Conservation (phyloP, 805 yeast species). For the Ogataea ganodermae region DNA sequence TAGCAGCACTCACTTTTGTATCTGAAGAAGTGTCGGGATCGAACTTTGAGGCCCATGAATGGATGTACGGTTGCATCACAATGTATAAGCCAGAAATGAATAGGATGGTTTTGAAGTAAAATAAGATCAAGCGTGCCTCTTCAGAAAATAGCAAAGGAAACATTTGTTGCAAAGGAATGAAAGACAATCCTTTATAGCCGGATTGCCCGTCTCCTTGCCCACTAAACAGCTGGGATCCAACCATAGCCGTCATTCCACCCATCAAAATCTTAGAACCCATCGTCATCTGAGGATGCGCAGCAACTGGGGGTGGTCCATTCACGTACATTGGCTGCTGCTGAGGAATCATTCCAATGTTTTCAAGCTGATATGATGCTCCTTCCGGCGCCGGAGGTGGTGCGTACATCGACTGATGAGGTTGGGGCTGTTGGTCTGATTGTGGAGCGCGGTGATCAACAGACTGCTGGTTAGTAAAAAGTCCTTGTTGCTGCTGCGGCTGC, state of each 20-base stretch:
- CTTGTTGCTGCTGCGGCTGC: constrained; percentile 11
- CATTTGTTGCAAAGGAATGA: constrained; percentile 26
- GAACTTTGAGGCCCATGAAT: neutral
- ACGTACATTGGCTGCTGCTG: constrained; percentile 2
- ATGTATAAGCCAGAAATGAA: constrained; percentile 26
- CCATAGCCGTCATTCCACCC: constrained; percentile 38
- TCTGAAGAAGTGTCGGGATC: constrained; percentile 8
- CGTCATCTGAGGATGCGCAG: constrained; percentile 18
- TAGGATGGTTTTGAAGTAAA: constrained; percentile 18
- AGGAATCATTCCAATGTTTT: constrained; percentile 3
- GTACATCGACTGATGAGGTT: constrained; percentile 7
- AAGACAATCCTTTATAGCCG: constrained; percentile 29
- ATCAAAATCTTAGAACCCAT: constrained; percentile 31
- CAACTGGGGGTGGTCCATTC: neutral
- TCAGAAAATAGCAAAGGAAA: constrained; percentile 29
- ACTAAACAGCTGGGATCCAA: constrained; percentile 34
- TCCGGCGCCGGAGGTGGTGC: constrained; percentile 11
- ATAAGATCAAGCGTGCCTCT: constrained; percentile 12
- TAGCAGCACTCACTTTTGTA: neutral
- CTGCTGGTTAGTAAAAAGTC: neutral
- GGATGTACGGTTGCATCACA: constrained; percentile 18
- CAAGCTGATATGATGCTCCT: constrained; percentile 4
- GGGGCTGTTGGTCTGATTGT: constrained; percentile 10
- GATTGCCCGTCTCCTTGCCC: constrained; percentile 12
- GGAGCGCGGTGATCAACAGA: neutral